A percentile compares a stretch with the other conserved stretches of the same genome.
Conservation (phyloP, 768 basidiomycete species). For the Pleurotus djamor region DNA sequence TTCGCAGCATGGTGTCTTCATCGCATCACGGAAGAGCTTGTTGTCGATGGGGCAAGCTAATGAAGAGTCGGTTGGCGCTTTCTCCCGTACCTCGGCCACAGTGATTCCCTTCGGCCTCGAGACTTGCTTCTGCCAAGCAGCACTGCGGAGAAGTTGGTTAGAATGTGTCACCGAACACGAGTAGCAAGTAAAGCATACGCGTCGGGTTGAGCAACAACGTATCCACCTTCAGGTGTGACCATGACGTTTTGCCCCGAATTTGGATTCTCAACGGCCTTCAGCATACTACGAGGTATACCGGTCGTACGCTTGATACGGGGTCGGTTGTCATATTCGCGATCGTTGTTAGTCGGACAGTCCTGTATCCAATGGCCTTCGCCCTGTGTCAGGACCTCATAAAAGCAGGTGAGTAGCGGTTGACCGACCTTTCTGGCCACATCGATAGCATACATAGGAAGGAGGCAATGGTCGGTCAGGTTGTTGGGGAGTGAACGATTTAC, state of each 20-base stretch:
- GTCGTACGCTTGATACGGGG: constrained; percentile 98
- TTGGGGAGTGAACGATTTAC: constrained; percentile 53
- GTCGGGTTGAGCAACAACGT: constrained; percentile 96
- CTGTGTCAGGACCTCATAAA: constrained; percentile 12
- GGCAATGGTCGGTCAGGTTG: constrained; percentile 78
- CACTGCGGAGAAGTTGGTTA: constrained; percentile 40
- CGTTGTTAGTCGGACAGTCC: constrained; percentile 96
- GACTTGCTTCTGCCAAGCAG: constrained; percentile 93
- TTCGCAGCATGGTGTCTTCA: constrained; percentile 93
- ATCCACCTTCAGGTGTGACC: constrained; percentile 98
- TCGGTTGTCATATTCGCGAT: constrained; percentile 90
- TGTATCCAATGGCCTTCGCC: constrained; percentile 96
- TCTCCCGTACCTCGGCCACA: constrained; percentile 86
- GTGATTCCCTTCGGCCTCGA: constrained; percentile 78
- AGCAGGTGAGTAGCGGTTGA: not conserved
- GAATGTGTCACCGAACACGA: not conserved
- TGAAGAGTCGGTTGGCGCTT: constrained; percentile 72
- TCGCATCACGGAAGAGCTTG: constrained; percentile 90
- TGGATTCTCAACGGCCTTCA: constrained; percentile 93
- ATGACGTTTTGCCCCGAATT: constrained; percentile 81
- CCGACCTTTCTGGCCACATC: constrained; percentile 95
- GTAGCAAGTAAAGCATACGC: constrained; percentile 55
- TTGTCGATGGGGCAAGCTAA: constrained; percentile 91
- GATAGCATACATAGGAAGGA: constrained; percentile 96
- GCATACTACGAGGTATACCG: constrained; percentile 96